Evolutionary conservation across 768 basidiomycete genomes (phyloP).

Genomic region (Tricholoma sp.): DNA sequence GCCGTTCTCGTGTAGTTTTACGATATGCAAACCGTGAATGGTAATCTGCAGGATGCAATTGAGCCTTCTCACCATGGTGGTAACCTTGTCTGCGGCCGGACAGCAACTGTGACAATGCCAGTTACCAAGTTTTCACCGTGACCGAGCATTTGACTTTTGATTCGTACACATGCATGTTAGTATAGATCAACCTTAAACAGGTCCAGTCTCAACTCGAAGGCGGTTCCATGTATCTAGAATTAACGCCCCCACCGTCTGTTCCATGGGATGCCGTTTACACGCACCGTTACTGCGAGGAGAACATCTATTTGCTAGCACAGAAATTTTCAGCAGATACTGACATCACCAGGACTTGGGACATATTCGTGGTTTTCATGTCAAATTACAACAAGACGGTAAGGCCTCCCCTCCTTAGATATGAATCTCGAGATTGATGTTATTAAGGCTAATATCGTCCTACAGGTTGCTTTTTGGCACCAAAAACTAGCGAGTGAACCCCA

Average conservation of each 20-base stretch:
- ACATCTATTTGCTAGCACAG: constrained; percentile 55
- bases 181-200: not conserved
- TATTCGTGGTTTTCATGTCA: constrained; percentile 59
- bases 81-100: too few species aligned
- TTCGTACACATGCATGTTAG: too few species aligned
- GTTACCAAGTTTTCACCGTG: too few species aligned
- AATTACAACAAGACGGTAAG: constrained; percentile 54
- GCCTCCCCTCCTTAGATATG: constrained; percentile 2
- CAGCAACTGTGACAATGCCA: too few species aligned
- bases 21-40: too few species aligned
- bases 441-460: constrained; percentile 1
- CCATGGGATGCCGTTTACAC: constrained; percentile 46
- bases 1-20: too few species aligned
- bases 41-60: too few species aligned
- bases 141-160: too few species aligned
- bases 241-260: constrained; percentile 24
- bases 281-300: constrained; percentile 67
- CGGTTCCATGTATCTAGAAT: not conserved
- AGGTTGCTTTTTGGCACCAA: constrained; percentile 69
- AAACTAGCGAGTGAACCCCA: constrained; percentile 31
- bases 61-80: too few species aligned
- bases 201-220: not conserved
- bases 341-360: constrained; percentile 38
- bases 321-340: constrained; percentile 30
- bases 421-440: not conserved